Evolutionary conservation across 2,329 filamentous ascomycete genomes (phyloP), one percentile per base, ranked within the genome.

Genomic region (Cryphonectria japonica): DNA sequence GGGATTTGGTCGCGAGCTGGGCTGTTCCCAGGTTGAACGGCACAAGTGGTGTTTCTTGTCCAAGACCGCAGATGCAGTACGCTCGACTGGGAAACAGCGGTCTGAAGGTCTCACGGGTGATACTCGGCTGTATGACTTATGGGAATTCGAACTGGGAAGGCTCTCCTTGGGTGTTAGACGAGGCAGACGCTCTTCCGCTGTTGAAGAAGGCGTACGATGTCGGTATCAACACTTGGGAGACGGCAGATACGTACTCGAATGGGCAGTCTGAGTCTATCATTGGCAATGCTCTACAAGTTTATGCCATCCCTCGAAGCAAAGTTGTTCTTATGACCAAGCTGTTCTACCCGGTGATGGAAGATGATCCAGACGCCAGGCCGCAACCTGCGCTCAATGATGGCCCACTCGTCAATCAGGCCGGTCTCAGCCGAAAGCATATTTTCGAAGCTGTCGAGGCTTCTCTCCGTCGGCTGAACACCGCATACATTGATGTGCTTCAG

Each of bases 251-350:
- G 69, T 89, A 90, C 81, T 88, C 85, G n/a, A 88, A 92, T 78
- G 91, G 91, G 41, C 79, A 78, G 3, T 90, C 87, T 8, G 91
- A 93, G 78, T 80, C 84, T 70, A 87, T 93, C 75, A 85, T 93
- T 72, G 91, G 85, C 72, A 90, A 90, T 78, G 90, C 90, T 1
- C 80, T 93, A 69, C 87, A 87, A 76, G 82, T 88, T 72, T 92
- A 88, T 83, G 82, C 85, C 59, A 91, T 93, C 75, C 90, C 91
- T 0, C 87, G 91, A 43, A 81, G 85, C 73, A 89, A 88, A 73
- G 82, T 93, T 64, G 86, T 92, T 37, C 88, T 93, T 76, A 79
- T 92, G 73, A 88, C 86, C 34, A 93, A 93, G 81, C 79, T 78
- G 69, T 78, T 75, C 76, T 78, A 76, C 69, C 75, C 73, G 37